Evolutionary conservation across 176 grass and related monocot species (phyloP).

Genomic region (Aechmea fasciata): DNA sequence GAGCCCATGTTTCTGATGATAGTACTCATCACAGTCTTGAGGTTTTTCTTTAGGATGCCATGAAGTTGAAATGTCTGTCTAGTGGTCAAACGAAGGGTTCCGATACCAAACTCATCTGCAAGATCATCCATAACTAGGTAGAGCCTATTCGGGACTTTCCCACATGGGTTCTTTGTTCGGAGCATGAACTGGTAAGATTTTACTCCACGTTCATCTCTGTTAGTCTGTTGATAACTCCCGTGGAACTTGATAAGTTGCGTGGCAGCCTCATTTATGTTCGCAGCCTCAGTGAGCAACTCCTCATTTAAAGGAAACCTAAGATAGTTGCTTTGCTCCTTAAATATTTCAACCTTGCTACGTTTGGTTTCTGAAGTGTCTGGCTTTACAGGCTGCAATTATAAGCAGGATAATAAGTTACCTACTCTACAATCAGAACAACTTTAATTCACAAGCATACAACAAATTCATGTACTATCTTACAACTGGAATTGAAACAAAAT

Average conservation of each 20-base stretch:
- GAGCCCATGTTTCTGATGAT: constrained; percentile 97
- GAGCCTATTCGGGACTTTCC: constrained; percentile 79
- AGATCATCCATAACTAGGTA: constrained; percentile 88
- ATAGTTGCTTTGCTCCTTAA: constrained; percentile 95
- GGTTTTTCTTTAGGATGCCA: constrained; percentile 87
- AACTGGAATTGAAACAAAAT: too few species aligned
- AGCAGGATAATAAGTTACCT: not conserved
- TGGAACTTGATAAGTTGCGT: constrained; percentile 95
- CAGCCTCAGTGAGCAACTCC: constrained; percentile 65
- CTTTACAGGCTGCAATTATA: constrained; percentile 56
- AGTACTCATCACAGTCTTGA: constrained; percentile 70
- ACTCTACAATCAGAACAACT: constrained; percentile 1
- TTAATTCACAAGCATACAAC: not conserved
- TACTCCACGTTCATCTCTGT: constrained; percentile 66
- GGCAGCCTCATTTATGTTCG: constrained; percentile 77
- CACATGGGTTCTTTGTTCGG: constrained; percentile 90
- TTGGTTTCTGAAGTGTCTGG: constrained; percentile 49
- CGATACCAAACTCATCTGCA: constrained; percentile 89
- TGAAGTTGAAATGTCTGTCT: constrained; percentile 97
- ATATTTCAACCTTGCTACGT: constrained; percentile 94
- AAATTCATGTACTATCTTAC: not conserved
- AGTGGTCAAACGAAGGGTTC: constrained; percentile 83
- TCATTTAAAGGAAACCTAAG: constrained; percentile 91
- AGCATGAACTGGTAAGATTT: constrained; percentile 98
- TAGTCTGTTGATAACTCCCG: constrained; percentile 87